Base-by-base conservation (phyloP, 129 eudicot genomes). In the Oenanthe sinensis region DNA sequence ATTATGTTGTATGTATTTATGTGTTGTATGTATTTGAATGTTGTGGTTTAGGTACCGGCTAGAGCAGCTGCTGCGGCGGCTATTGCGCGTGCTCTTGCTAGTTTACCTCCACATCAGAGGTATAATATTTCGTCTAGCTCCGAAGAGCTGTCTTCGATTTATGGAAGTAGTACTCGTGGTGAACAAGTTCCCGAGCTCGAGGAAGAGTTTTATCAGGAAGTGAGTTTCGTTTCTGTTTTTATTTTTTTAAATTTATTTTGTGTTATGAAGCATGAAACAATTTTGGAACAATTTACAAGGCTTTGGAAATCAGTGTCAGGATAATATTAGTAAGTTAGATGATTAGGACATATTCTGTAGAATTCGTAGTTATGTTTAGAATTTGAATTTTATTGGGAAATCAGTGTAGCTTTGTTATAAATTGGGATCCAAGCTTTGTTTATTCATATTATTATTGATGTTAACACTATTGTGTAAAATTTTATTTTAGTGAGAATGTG, bases 21-120 rank as follows among this genome's bases (percentile, higher is more conserved):
- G 4, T 39, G 5, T 58, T 4, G 9, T 60, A 60, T 26, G 15
- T 22, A 9, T 67, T 10, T 28, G 6, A 36, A 26, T 69, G 40
- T 6, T 7, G 9, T 37, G 52, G 13, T 87, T 54, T 80, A 95
- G 99, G 92, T 95, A 85, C 99, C 99, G 60, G 90, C 90, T 22
- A 89, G 97, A 79, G 99, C 97, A 55, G 99, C 93, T 46, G 95
- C 97, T 40, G 99, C 99, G 52, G 99, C 99, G 79, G 92, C 92
- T 58, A 88, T 92, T 74, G 99, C 99, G 2, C 92, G 99, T 76
- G 96, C 92, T 85, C 94, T 95, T 85, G 95, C 99, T 74, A 87
- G 90, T 55, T 80, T 95, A 70, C 98, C 97, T 75, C 96, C 94
- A 33, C 89, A 95, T 79, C 94, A 90, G 81, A 92, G 94, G 84